Evolutionary conservation across 352 stramenopile genomes (phyloP).

Genomic region (Phytopythium cucurbitacearum): DNA sequence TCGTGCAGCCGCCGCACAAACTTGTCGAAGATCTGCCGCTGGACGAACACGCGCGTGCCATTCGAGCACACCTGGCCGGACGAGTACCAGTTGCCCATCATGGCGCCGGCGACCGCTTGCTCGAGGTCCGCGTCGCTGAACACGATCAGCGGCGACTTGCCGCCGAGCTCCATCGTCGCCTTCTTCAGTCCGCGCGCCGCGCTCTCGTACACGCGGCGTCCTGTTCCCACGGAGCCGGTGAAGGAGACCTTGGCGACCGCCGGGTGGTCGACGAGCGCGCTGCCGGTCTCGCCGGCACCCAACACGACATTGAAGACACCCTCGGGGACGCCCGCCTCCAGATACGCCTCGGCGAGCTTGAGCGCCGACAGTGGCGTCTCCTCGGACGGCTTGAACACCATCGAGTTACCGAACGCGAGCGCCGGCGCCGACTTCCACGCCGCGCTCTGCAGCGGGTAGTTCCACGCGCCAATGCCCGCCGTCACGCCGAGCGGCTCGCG

Average conservation of each 20-base stretch:
- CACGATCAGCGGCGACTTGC: conserved; percentile 86
- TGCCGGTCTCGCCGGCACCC: conserved; percentile 51
- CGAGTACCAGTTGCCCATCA: conserved; percentile 88
- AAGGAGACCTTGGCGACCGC: conserved; percentile 80
- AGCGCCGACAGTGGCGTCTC: conserved; percentile 80
- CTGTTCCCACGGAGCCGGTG: conserved; percentile 76
- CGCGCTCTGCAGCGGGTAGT: conserved; percentile 78
- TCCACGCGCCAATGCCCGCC: conserved; percentile 76
- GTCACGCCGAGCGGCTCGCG: conserved; percentile 70
- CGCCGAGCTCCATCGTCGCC: conserved; percentile 88
- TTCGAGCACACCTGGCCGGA: conserved; percentile 89
- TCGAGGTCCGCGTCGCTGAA: conserved; percentile 85
- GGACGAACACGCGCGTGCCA: conserved; percentile 88
- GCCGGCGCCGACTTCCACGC: conserved; percentile 78
- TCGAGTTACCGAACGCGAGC: conserved; percentile 86
- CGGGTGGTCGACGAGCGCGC: conserved; percentile 47
- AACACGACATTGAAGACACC: conserved; percentile 82
- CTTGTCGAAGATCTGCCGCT: conserved; percentile 70
- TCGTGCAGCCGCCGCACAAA: conserved; percentile 83
- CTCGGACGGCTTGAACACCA: conserved; percentile 91
- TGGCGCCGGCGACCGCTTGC: conserved; percentile 67
- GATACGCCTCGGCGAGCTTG: conserved; percentile 58
- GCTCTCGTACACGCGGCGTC: conserved; percentile 58
- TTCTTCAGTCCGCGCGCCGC: conserved; percentile 81
- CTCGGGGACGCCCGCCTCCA: conserved; percentile 63